These are phyloP conservation scores for Zygoascus biomembranicola DNA, from an alignment of 805 yeast genomes.

Conservation along the genomic window DNA sequence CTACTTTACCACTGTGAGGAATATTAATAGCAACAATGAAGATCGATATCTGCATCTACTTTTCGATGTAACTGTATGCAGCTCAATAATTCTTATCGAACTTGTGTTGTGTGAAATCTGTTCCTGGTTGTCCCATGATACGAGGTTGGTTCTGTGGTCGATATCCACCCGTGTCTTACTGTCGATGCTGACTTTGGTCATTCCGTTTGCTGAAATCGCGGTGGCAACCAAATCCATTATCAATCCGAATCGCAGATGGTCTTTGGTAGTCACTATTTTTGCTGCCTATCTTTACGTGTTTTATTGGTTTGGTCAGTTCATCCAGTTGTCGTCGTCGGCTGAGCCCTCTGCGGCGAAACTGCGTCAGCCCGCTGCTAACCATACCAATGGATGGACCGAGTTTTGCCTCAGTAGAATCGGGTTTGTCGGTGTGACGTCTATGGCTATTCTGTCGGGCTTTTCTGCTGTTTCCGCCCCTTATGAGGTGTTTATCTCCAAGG, in stretches of 20 bases:
- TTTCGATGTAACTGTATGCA: constrained; percentile 13
- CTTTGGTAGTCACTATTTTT: constrained; percentile 12
- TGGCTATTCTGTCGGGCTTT: constrained; percentile 34
- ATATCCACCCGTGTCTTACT: constrained; percentile 20
- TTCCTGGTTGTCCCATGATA: constrained; percentile 16
- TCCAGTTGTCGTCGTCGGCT: constrained; percentile 19
- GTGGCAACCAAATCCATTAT: constrained; percentile 2
- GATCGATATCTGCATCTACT: background rate
- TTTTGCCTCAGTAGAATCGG: constrained; percentile 28
- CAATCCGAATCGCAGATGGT: constrained; percentile 1
- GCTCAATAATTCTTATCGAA: constrained; percentile 24
- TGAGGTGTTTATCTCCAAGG: constrained; percentile 26
- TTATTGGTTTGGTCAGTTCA: constrained; percentile 19
- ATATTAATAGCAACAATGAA: background rate
- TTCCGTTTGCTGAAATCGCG: constrained; percentile 24
- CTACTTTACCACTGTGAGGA: background rate
- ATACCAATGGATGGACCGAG: constrained; percentile 5
- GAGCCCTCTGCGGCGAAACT: background rate
- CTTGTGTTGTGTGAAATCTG: constrained; percentile 33
- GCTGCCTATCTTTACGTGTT: constrained; percentile 22
- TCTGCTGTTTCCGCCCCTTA: constrained; percentile 36
- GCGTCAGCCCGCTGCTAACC: background rate
- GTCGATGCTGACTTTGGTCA: constrained; percentile 22
- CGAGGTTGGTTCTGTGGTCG: constrained; percentile 21
- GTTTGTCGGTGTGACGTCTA: constrained; percentile 33